Evolutionary conservation across 2,329 filamentous ascomycete genomes (phyloP).

Genomic region (Calonectria multiphialidica): DNA sequence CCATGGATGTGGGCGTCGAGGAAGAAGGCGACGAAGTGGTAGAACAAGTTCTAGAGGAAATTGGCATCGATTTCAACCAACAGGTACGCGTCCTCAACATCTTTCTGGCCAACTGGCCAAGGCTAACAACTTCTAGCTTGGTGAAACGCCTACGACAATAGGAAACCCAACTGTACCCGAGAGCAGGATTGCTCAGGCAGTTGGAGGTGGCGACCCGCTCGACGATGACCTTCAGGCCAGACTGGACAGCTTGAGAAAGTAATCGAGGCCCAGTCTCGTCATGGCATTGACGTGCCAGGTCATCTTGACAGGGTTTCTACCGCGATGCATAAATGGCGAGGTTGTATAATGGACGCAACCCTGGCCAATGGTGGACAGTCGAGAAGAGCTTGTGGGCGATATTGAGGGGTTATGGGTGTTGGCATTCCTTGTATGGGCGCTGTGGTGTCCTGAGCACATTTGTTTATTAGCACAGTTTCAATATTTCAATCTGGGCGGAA

Average conservation of each 20-base stretch:
- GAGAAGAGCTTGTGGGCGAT: slow-evolving; percentile 3
- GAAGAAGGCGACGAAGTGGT: slow-evolving; percentile 98
- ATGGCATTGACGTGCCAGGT: neutral
- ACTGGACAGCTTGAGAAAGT: slow-evolving; percentile 84
- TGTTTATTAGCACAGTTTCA: slow-evolving; percentile 32
- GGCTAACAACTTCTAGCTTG: slow-evolving; percentile 71
- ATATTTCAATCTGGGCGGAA: slow-evolving; percentile 17
- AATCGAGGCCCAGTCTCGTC: slow-evolving; percentile 27
- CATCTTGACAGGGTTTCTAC: neutral
- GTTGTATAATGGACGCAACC: slow-evolving; percentile 13
- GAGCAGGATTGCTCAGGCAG: slow-evolving; percentile 85
- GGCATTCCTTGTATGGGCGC: slow-evolving; percentile 37
- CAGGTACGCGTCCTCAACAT: slow-evolving; percentile 70
- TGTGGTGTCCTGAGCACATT: slow-evolving; percentile 41
- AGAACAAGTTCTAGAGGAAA: slow-evolving; percentile 95
- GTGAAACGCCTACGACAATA: slow-evolving; percentile 88
- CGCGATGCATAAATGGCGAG: neutral
- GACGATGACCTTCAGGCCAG: slow-evolving; percentile 96
- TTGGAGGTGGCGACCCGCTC: slow-evolving; percentile 75
- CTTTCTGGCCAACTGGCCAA: slow-evolving; percentile 40
- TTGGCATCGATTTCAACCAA: slow-evolving; percentile 92
- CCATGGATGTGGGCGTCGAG: slow-evolving; percentile 89
- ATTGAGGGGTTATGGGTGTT: slow-evolving; percentile 21
- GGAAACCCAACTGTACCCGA: slow-evolving; percentile 81
- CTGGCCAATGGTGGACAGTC: neutral